These are phyloP conservation scores for Pseudohalonectria lignicola DNA, from an alignment of 2,329 filamentous ascomycete genomes.

Conservation along the genomic window DNA sequence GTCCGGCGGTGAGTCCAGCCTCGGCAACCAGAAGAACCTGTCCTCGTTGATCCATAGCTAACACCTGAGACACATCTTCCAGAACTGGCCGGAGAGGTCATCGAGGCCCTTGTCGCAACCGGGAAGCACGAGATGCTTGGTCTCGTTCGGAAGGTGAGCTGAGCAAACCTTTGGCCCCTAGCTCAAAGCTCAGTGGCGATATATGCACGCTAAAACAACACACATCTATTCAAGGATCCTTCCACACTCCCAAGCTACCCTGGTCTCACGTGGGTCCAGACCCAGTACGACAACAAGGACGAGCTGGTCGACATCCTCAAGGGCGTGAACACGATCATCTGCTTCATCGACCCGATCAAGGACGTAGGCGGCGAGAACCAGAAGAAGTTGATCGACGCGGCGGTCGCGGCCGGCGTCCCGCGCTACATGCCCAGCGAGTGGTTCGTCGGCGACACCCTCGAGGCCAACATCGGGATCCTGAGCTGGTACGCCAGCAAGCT, in stretches of 20 bases:
- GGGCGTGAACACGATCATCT: constrained; percentile 4
- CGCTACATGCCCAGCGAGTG: constrained; percentile 54
- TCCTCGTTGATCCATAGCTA: neutral
- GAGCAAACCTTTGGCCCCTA: too few species aligned
- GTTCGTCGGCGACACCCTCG: constrained; percentile 14
- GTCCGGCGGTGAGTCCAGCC: constrained; percentile 3
- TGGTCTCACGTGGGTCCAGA: constrained; percentile 1
- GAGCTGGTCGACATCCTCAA: constrained; percentile 2
- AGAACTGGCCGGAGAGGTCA: constrained; percentile 6
- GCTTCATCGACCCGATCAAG: neutral
- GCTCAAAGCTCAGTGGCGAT: too few species aligned
- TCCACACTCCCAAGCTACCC: neutral
- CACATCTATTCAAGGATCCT: neutral
- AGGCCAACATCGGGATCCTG: constrained; percentile 20
- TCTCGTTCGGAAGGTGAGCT: constrained; percentile 4
- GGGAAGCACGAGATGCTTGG: constrained; percentile 6
- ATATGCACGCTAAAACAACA: too few species aligned
- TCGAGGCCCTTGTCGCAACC: constrained; percentile 4
- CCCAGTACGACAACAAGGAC: constrained; percentile 1
- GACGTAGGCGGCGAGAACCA: neutral
- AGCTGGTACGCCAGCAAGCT: constrained; percentile 40
- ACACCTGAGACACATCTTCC: neutral
- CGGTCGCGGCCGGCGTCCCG: constrained; percentile 45
- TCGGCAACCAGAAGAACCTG: too few species aligned
- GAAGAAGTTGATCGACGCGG: constrained; percentile 41